These are phyloP conservation scores for Apostasia ramifera DNA, from an alignment of 106 monocot species.

Conservation along the genomic window DNA sequence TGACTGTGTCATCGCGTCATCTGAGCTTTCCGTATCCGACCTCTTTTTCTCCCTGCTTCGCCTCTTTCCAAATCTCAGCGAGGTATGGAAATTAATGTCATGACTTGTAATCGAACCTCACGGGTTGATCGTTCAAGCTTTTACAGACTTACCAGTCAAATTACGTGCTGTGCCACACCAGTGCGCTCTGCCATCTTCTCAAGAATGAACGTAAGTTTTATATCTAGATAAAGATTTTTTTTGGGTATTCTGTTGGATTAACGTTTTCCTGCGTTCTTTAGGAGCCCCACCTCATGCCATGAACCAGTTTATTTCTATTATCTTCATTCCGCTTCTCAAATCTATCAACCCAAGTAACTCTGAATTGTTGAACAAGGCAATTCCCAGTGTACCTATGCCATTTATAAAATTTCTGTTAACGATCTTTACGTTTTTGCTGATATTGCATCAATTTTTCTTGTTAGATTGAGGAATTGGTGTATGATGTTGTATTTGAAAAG, in stretches of 20 bases:
- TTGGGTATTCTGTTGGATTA: not conserved
- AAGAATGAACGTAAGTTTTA: conserved; percentile 28
- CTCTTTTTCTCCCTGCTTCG: conserved; percentile 58
- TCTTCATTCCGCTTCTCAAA: conserved; percentile 49
- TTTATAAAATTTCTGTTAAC: not conserved
- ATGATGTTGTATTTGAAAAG: conserved; percentile 25
- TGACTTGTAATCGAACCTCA: not conserved
- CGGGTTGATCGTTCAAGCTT: not conserved
- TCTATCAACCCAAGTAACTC: conserved; percentile 22
- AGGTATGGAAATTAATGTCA: conserved; percentile 15
- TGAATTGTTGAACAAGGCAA: conserved; percentile 46
- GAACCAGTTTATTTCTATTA: conserved; percentile 33
- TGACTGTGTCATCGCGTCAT: conserved; percentile 72
- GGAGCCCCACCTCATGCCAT: conserved; percentile 19
- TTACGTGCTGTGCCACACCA: conserved; percentile 22
- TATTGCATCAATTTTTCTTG: not conserved
- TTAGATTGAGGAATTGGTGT: conserved; percentile 42
- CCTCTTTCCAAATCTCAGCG: conserved; percentile 23
- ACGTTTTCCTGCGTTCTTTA: not conserved
- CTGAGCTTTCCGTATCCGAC: conserved; percentile 26
- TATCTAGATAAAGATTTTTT: not conserved
- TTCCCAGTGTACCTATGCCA: not conserved
- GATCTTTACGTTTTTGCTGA: not conserved
- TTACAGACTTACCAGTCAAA: conserved; percentile 16
- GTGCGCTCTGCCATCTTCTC: conserved; percentile 54